Conservation (phyloP, 306 rosid genomes). For the Albizia julibrissin region DNA sequence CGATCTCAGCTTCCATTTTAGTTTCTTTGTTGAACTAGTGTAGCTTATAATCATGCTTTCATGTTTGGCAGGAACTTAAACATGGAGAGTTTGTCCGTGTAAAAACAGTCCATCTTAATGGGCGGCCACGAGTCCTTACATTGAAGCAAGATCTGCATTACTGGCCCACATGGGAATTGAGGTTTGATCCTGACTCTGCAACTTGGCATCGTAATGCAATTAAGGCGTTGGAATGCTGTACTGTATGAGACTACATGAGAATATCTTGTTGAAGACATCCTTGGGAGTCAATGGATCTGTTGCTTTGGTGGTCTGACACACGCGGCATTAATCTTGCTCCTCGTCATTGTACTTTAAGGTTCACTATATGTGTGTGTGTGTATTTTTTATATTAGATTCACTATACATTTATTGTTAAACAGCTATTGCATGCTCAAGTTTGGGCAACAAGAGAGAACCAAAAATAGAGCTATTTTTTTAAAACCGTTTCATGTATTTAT, state of each 20-base stretch:
- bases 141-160: constrained; percentile 95
- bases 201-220: constrained; percentile 78
- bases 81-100: constrained; percentile 92
- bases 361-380: neutral
- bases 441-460: constrained; percentile 14
- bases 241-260: constrained; percentile 29
- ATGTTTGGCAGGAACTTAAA: constrained; percentile 62
- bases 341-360: constrained; percentile 7
- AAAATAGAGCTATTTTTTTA: constrained; percentile 2
- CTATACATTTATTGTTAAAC: neutral
- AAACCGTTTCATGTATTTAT: neutral
- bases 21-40: neutral
- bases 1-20: neutral
- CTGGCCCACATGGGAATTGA: constrained; percentile 93
- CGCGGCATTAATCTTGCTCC: constrained; percentile 28
- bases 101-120: constrained; percentile 79
- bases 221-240: constrained; percentile 49
- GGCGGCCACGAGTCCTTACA: constrained; percentile 85
- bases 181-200: constrained; percentile 74
- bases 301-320: constrained; percentile 27
- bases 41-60: constrained; percentile 22
- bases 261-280: constrained; percentile 3
- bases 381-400: neutral
- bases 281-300: constrained; percentile 30
- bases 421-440: neutral